These are phyloP conservation scores for Asclepias syriaca DNA, from an alignment of 257 asterid species.

Conservation along the genomic window DNA sequence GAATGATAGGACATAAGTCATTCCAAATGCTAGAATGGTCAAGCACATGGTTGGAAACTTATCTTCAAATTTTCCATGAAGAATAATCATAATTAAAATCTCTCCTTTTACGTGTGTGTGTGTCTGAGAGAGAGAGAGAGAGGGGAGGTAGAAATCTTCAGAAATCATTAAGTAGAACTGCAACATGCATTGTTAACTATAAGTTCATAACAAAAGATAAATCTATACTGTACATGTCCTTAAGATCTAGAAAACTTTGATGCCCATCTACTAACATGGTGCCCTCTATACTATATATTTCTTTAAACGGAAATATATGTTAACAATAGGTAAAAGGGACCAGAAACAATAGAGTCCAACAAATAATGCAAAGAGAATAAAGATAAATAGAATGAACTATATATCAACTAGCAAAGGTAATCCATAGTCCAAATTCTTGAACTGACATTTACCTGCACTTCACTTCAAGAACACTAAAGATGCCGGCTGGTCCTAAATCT, in stretches of 20 bases:
- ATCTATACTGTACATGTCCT: not conserved
- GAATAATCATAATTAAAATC: not conserved
- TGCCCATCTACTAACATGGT: not conserved
- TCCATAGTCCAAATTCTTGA: not conserved
- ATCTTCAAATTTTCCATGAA: not conserved
- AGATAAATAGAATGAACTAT: not conserved
- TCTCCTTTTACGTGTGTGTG: not conserved
- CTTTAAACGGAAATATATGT: not conserved
- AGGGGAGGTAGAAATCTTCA: not conserved
- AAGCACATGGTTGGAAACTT: not conserved
- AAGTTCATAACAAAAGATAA: not conserved
- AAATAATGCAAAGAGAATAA: not conserved
- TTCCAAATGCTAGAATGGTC: not conserved
- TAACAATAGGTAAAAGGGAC: not conserved
- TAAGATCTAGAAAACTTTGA: not conserved
- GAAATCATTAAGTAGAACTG: not conserved
- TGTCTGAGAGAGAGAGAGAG: too few relatives aligned
- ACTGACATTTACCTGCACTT: not conserved
- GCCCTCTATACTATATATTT: not conserved
- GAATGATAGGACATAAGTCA: not conserved
- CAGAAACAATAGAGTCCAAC: not conserved
- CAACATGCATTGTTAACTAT: not conserved
- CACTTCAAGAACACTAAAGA: not conserved
- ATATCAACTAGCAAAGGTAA: not conserved
- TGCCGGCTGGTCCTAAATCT: not conserved